Evolutionary conservation across 306 rosid species (phyloP).

Genomic region (Quercus aquifolioides): DNA sequence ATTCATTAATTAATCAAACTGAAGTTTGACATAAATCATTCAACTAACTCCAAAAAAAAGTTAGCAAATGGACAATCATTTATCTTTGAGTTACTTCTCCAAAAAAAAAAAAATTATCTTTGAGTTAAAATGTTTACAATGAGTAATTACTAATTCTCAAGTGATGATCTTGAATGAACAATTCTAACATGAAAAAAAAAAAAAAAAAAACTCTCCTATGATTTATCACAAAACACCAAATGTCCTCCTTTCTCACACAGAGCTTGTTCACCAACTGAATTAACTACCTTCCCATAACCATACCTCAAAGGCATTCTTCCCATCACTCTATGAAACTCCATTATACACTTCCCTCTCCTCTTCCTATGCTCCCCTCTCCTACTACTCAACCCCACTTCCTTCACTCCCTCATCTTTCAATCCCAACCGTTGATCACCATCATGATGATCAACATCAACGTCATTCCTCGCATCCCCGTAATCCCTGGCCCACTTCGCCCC

Average conservation of each 20-base stretch:
- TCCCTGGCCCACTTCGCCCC: slow-evolving; percentile 64
- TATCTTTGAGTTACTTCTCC: no score
- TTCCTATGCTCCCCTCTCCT: slow-evolving; percentile 69
- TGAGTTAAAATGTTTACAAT: no score
- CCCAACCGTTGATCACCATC: slow-evolving; percentile 15
- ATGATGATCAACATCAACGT: not conserved
- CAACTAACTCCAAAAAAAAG: no score
- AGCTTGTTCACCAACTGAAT: slow-evolving; percentile 74
- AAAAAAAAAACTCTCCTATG: not conserved
- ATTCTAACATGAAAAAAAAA: no score
- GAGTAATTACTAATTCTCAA: no score
- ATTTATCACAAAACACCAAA: slow-evolving; percentile 63
- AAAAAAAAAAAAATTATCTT: no score
- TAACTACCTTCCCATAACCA: slow-evolving; percentile 63
- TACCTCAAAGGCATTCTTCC: slow-evolving; percentile 74
- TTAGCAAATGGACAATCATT: no score
- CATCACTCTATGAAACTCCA: slow-evolving; percentile 59
- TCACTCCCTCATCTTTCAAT: slow-evolving; percentile 32
- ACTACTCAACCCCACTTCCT: slow-evolving; percentile 63
- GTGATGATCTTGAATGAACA: no score
- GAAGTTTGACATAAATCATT: no score
- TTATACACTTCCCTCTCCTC: slow-evolving; percentile 71
- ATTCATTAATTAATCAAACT: no score
- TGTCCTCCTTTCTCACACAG: slow-evolving; percentile 59
- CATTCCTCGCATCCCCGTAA: slow-evolving; percentile 76